A percentile compares a stretch with the other conserved stretches of the same genome.
phyloP scores from a whole-genome alignment of 2,329 filamentous ascomycete species.

The Podosphaera aphanis region DNA sequence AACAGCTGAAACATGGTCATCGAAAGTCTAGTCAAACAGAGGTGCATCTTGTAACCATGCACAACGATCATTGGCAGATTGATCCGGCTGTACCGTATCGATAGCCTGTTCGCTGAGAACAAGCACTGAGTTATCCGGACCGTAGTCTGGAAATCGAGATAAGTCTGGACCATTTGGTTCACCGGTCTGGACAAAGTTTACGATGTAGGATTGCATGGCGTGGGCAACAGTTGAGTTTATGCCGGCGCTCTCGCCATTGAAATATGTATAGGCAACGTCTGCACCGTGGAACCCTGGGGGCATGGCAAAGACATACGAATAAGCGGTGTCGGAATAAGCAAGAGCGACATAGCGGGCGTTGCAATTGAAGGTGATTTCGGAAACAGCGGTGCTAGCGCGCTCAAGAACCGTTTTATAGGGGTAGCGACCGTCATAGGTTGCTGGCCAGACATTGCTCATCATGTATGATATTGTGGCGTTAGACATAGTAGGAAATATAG shows the following conservation, averaged over 20 bases:
- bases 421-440: constrained; percentile 20
- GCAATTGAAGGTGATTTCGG: constrained; percentile 25
- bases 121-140: background rate
- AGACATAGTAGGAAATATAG: constrained; percentile 4
- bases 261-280: constrained; percentile 29
- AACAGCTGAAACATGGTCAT: background rate
- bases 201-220: constrained; percentile 18
- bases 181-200: constrained; percentile 13
- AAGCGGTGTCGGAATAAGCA: constrained; percentile 23
- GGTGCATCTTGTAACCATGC: constrained; percentile 16
- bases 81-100: constrained; percentile 3
- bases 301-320: constrained; percentile 27
- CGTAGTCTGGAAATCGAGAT: constrained; percentile 8
- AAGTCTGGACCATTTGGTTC: constrained; percentile 3
- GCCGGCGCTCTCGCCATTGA: constrained; percentile 15
- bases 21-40: constrained; percentile 3
- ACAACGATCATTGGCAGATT: constrained; percentile 14
- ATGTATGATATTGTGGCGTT: constrained; percentile 17
- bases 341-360: constrained; percentile 26
- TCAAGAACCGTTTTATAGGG: constrained; percentile 22
- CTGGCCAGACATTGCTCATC: constrained; percentile 23
- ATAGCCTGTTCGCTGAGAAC: background rate
- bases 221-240: constrained; percentile 13
- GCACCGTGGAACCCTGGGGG: constrained; percentile 28
- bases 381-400: constrained; percentile 20